Percentiles rank a stretch among this genome's conserved stretches.
These are phyloP conservation scores for Aspergillus fijiensis DNA, from an alignment of 2,329 filamentous ascomycete species.

Conservation along the genomic window DNA sequence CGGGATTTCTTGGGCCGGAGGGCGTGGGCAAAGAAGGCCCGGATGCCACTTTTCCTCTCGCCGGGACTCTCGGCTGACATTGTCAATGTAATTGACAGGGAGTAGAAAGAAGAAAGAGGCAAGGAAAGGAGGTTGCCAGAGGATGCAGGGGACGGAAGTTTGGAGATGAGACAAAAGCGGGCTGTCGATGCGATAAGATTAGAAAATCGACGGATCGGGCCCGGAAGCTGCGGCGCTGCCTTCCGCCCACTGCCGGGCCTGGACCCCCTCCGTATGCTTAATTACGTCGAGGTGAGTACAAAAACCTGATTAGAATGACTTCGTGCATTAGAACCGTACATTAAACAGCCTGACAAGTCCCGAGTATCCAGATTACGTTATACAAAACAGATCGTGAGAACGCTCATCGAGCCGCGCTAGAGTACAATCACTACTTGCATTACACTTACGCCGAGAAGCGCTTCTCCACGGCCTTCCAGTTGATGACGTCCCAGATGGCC, in stretches of 20 bases:
- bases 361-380: constrained; percentile 7
- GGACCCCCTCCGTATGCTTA: not conserved
- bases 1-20: constrained; percentile 39
- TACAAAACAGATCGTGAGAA: constrained; percentile 6
- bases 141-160: not conserved
- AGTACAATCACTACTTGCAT: constrained; percentile 6
- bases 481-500: constrained; percentile 91
- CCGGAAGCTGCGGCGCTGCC: not conserved
- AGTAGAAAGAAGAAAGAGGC: not conserved
- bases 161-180: constrained; percentile 1
- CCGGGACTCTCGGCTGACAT: constrained; percentile 36
- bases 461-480: constrained; percentile 88
- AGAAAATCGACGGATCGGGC: not conserved
- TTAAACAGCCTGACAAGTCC: constrained; percentile 11
- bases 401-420: constrained; percentile 17
- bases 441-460: constrained; percentile 57
- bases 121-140: not conserved
- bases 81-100: constrained; percentile 1
- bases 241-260: not conserved
- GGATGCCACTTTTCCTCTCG: constrained; percentile 27
- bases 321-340: constrained; percentile 10
- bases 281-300: too few relatives aligned
- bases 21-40: constrained; percentile 30
- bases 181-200: not conserved
- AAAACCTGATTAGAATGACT: not conserved